Conservation (phyloP, 2,329 filamentous ascomycete species). For the Colletotrichum limetticola region DNA sequence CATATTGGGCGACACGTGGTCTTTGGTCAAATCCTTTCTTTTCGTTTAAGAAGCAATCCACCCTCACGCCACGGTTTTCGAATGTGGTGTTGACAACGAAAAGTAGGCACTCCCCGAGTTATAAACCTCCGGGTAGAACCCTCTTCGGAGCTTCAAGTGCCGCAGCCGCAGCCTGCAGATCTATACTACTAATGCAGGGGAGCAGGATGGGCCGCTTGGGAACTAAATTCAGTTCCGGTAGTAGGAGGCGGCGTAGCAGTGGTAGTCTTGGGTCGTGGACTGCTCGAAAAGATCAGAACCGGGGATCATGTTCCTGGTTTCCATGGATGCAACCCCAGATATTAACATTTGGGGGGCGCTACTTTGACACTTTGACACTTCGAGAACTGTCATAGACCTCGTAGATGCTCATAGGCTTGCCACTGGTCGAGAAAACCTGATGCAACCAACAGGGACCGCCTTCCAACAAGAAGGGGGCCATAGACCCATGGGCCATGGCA, state of each 20-base stretch:
- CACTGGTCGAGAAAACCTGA: neutral
- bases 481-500: neutral
- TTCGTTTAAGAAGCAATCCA: neutral
- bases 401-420: neutral
- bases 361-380: neutral
- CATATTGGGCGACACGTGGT: conserved; percentile 15
- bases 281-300: conserved; percentile 16
- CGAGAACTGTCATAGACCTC: neutral
- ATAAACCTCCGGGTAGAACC: conserved; percentile 2
- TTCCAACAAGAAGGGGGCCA: neutral
- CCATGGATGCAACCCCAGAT: conserved; percentile 29
- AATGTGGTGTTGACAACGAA: neutral
- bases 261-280: neutral
- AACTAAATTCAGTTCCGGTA: neutral
- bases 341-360: neutral
- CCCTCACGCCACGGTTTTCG: neutral
- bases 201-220: neutral
- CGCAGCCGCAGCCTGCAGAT: conserved; percentile 6
- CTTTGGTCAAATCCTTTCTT: neutral
- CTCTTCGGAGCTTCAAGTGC: neutral
- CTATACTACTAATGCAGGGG: conserved; percentile 10
- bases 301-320: conserved; percentile 10
- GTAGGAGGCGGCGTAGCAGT: conserved; percentile 6
- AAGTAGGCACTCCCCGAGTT: conserved; percentile 7
- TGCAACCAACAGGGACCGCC: neutral